Base-by-base conservation (phyloP, 805 yeast species). In the Candida fluviatilis region DNA sequence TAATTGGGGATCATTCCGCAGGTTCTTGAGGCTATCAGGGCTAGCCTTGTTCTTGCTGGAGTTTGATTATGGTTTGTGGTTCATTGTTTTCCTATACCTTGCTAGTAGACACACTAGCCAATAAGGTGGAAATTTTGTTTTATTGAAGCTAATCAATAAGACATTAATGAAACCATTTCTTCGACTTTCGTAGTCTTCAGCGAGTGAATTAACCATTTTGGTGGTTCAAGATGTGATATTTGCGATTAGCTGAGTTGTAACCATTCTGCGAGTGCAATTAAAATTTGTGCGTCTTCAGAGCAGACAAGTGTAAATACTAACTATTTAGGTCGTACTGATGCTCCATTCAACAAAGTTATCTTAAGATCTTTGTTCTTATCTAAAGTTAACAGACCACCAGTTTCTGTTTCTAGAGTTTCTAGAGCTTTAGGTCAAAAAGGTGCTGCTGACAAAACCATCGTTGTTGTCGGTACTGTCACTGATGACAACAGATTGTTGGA, bases 321-420 rank as follows among this genome's bases (percentile, higher is more conserved):
- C 67, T 16, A 18, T 76, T 17, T 57, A 67, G 95, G 96, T 80
- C 96, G 99, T 79, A 91, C 98, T 64, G 97, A 90, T 72, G 88
- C 95, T 74, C 82, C 90, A 68, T 93, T 93, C 95, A 93, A 93
- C 96, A 88, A 86, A 82, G 88, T 90, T 62, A 73, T 93, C 76
- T 84, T 93, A 71, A 88, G 75, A 73, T 78, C 91, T 67, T 83
- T 93, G 73, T 93, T 88, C 88, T 80, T 93, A 66, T 91, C 98
- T 57, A 93, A 93, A 91, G 76, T 82, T 73, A 93, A 93, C 97
- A 88, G 96, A 80, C 99, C 98, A 65, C 99, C 99, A 52, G 99
- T 93, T 51, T 91, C 98, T 59, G 82, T 88, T 57, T 81, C 96
- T 56, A 88, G 95, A 78, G 78, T 93, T 57, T 70, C 84, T 64